Percentiles rank a stretch among this genome's conserved stretches.
Conservation (phyloP, 2,329 filamentous ascomycete species). For the Didymellaceae sp. region DNA sequence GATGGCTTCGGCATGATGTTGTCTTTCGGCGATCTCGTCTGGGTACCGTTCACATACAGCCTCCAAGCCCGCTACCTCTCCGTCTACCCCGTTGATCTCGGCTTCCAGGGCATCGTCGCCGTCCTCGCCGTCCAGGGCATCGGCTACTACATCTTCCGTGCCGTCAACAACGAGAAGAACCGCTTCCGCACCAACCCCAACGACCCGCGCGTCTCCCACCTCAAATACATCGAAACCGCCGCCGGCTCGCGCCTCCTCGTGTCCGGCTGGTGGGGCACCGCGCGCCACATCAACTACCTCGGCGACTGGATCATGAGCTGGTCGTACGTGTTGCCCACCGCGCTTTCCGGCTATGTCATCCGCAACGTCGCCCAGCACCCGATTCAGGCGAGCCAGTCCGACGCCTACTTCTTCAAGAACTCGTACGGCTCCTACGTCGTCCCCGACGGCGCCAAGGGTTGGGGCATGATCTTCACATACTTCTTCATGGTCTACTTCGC, state of each 20-base stretch:
- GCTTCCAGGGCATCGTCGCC: slow-evolving; percentile 66
- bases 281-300: slow-evolving; percentile 93
- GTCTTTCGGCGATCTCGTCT: slow-evolving; percentile 87
- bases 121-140: slow-evolving; percentile 71
- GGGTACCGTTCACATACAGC: slow-evolving; percentile 90
- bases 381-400: slow-evolving; percentile 51
- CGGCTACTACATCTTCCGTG: slow-evolving; percentile 91
- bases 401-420: slow-evolving; percentile 62
- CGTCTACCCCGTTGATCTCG: slow-evolving; percentile 80
- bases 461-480: slow-evolving; percentile 88
- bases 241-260: slow-evolving; percentile 80
- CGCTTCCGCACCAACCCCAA: slow-evolving; percentile 86
- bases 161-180: slow-evolving; percentile 96
- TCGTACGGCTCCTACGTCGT: slow-evolving; percentile 69
- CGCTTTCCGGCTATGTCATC: slow-evolving; percentile 80
- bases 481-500: slow-evolving; percentile 96
- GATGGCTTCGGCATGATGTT: slow-evolving; percentile 98
- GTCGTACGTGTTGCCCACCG: slow-evolving; percentile 88
- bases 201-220: slow-evolving; percentile 77
- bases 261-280: slow-evolving; percentile 91
- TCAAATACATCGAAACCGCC: slow-evolving; percentile 85
- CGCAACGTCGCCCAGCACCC: slow-evolving; percentile 52
- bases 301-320: slow-evolving; percentile 95
- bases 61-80: slow-evolving; percentile 85
- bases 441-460: slow-evolving; percentile 76